These are phyloP conservation scores for Microascus cirrosus DNA, from an alignment of 2,329 filamentous ascomycete species.

Conservation along the genomic window DNA sequence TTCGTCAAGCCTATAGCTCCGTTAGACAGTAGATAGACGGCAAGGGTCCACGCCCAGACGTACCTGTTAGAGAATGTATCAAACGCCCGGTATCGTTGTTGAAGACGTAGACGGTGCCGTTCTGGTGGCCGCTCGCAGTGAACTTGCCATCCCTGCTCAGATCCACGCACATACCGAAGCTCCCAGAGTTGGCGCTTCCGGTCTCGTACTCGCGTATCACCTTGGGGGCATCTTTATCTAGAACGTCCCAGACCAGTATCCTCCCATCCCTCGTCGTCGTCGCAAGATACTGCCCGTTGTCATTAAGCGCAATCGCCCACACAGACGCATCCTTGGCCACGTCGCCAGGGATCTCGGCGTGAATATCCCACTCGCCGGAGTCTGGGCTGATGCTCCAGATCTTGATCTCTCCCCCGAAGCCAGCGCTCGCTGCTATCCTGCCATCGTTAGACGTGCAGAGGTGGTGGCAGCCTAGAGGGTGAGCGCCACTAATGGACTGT, in stretches of 20 bases:
- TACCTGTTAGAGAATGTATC: constrained; percentile 73
- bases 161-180: constrained; percentile 83
- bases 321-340: constrained; percentile 57
- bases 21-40: neutral
- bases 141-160: constrained; percentile 68
- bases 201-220: constrained; percentile 82
- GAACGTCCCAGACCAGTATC: constrained; percentile 77
- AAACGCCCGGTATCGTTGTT: constrained; percentile 82
- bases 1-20: constrained; percentile 61
- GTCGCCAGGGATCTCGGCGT: constrained; percentile 17
- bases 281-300: constrained; percentile 76
- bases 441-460: constrained; percentile 61
- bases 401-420: constrained; percentile 82
- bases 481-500: constrained; percentile 70
- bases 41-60: constrained; percentile 11
- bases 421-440: constrained; percentile 65
- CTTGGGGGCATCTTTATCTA: constrained; percentile 36
- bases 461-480: constrained; percentile 88
- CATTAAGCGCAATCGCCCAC: constrained; percentile 81
- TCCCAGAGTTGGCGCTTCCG: constrained; percentile 55
- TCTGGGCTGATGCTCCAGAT: constrained; percentile 60
- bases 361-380: constrained; percentile 39
- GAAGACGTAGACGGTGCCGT: constrained; percentile 86
- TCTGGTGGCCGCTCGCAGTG: constrained; percentile 88
- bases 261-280: constrained; percentile 78